Conservation (phyloP, 2,329 filamentous ascomycete genomes). For the Fusarium kyushuense region DNA sequence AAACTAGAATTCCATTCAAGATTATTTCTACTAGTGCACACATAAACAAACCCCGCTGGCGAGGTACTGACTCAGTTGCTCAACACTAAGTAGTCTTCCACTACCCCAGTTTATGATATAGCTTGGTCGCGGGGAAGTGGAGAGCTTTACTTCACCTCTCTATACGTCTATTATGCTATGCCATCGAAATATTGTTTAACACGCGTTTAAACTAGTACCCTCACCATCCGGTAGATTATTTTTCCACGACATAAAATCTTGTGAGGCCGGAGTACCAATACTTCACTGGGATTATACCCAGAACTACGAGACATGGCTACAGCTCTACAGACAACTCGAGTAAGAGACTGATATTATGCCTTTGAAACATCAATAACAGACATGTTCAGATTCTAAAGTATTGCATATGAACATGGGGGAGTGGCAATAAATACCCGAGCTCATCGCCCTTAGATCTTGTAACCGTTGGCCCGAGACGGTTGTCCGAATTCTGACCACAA, state of each 20-base stretch:
- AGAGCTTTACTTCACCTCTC: constrained; percentile 9
- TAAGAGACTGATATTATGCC: neutral
- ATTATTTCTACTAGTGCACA: neutral
- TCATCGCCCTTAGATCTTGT: neutral
- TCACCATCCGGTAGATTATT: neutral
- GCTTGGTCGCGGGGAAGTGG: constrained; percentile 31
- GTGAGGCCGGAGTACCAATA: neutral
- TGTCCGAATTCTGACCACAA: no score
- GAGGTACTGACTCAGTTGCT: neutral
- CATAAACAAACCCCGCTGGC: neutral
- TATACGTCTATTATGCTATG: neutral
- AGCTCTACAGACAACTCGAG: neutral
- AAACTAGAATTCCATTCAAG: neutral
- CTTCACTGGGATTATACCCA: neutral
- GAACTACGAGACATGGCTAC: neutral
- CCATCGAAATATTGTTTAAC: neutral
- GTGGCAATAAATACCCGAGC: neutral
- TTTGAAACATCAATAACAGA: neutral
- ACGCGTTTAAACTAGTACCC: no score
- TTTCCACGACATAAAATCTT: neutral
- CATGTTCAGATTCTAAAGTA: neutral
- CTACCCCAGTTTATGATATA: constrained; percentile 18
- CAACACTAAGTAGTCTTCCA: neutral
- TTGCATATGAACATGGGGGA: neutral
- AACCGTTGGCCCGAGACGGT: neutral